Base-by-base conservation (phyloP, 345 rosid genomes). In the rapeseed (Brassica napus) region DNA sequence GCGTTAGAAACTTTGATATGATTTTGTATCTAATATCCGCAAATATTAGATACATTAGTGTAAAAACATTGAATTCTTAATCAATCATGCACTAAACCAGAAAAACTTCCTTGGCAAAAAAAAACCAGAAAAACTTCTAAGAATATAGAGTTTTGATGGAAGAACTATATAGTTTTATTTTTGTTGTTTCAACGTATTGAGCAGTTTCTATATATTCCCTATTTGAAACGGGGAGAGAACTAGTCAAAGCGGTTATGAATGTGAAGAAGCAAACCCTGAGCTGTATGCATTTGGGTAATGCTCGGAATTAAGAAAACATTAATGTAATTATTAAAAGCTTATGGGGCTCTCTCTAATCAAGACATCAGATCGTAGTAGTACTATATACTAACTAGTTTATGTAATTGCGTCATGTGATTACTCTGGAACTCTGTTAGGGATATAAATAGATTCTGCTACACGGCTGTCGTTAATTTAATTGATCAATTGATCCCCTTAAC, bases 391-490 rank as follows among this genome's bases (percentile, higher is more conserved):
- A 61, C 12, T 32, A 24, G 24, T 37, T 21, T 59, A 47, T 73
- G 76, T 31, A 67, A 60, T 67, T 60, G 78, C 47, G 64, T 73
- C 67, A 73, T 82, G 68, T 71, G 78, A 15, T 67, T 16, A 24
- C 61, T 11, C 57, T 79, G 72, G 54, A 65, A 62, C 71, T 44
- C 57, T 59, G 66, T 68, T 64, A 60, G 37, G 31, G 59, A 66
- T 68, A 81, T 75, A 49, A 80, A 77, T 73, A 73, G 78, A 82
- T 72, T 72, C 73, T 44, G 9, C 52, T 62, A 54, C 68, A 39
- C 57, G 57, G 12, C 30, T 73, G 7, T 44, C 54, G 58, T 66
- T 78, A 42, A 65, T 21, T 60, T 65, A 66, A 66, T 66, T 66
- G 30, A 57, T 73, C 31, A 72, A 71, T 21, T 55, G 39, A 64